Percentiles rank a stretch among this genome's conserved stretches.
Evolutionary conservation across 2,329 filamentous ascomycete species (phyloP).

Genomic region (Eutypella sp.): DNA sequence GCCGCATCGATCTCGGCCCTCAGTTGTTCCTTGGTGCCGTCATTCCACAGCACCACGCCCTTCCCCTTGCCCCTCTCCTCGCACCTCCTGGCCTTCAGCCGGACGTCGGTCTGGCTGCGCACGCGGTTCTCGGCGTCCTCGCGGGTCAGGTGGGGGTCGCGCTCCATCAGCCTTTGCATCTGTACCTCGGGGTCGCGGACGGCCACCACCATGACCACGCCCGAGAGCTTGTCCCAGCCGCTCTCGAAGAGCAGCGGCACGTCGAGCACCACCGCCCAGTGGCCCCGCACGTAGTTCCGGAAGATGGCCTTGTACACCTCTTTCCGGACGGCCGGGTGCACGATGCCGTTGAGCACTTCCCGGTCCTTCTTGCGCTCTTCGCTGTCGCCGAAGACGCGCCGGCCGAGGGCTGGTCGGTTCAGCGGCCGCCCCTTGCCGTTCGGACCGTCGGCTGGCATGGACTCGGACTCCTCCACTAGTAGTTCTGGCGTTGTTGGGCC

Average conservation of each 20-base stretch:
- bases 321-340: conserved; percentile 82
- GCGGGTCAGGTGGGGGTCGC: conserved; percentile 73
- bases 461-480: conserved; percentile 55
- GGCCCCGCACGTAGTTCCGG: conserved; percentile 66
- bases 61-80: conserved; percentile 57
- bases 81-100: conserved; percentile 74
- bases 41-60: conserved; percentile 89
- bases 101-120: conserved; percentile 78
- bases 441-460: conserved; percentile 49
- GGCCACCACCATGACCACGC: conserved; percentile 79
- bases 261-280: conserved; percentile 89
- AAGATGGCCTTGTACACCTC: conserved; percentile 76
- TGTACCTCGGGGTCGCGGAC: conserved; percentile 76
- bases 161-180: conserved; percentile 68
- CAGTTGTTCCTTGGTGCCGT: conserved; percentile 67
- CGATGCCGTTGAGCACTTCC: conserved; percentile 77
- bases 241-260: conserved; percentile 90
- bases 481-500: conserved; percentile 79
- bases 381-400: conserved; percentile 77
- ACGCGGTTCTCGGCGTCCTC: conserved; percentile 88
- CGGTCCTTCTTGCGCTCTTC: conserved; percentile 67
- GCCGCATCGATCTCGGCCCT: conserved; percentile 60
- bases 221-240: conserved; percentile 79
- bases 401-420: conserved; percentile 80
- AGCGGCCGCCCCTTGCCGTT: conserved; percentile 65